These are phyloP conservation scores for Glonium stellatum DNA, from an alignment of 495 filamentous ascomycete species.

Conservation along the genomic window DNA sequence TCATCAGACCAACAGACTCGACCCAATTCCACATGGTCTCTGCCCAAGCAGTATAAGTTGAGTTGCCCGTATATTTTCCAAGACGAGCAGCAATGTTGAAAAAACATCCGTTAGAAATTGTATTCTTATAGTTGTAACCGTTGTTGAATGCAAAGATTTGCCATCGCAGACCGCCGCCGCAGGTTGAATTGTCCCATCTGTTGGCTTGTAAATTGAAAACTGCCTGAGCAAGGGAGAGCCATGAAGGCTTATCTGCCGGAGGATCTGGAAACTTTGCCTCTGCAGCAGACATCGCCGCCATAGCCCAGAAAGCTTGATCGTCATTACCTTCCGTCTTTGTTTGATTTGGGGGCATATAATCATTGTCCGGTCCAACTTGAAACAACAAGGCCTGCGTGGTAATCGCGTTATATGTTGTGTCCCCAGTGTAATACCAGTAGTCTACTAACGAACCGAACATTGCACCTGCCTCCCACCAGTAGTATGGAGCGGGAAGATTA, in stretches of 20 bases:
- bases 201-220: conserved; percentile 67
- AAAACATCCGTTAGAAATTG: conserved; percentile 69
- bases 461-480: conserved; percentile 46
- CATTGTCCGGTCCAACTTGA: conserved; percentile 43
- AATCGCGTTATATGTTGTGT: conserved; percentile 47
- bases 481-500: conserved; percentile 38
- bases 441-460: conserved; percentile 46
- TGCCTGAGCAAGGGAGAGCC: conserved; percentile 68
- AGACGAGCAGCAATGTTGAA: conserved; percentile 78
- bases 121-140: conserved; percentile 77
- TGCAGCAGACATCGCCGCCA: conserved; percentile 50
- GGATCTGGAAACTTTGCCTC: conserved; percentile 46
- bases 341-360: conserved; percentile 46
- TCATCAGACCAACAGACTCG: conserved; percentile 48
- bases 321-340: conserved; percentile 47
- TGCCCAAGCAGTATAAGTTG: conserved; percentile 71
- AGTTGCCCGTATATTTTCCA: conserved; percentile 65
- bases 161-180: conserved; percentile 76
- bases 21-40: conserved; percentile 67
- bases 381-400: conserved; percentile 45
- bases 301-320: conserved; percentile 53
- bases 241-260: conserved; percentile 49
- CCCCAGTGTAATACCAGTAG: conserved; percentile 53
- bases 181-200: conserved; percentile 63
- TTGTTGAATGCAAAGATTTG: conserved; percentile 76